Base-by-base conservation (phyloP, 139 green algal species). In the Chlorella sp. region DNA sequence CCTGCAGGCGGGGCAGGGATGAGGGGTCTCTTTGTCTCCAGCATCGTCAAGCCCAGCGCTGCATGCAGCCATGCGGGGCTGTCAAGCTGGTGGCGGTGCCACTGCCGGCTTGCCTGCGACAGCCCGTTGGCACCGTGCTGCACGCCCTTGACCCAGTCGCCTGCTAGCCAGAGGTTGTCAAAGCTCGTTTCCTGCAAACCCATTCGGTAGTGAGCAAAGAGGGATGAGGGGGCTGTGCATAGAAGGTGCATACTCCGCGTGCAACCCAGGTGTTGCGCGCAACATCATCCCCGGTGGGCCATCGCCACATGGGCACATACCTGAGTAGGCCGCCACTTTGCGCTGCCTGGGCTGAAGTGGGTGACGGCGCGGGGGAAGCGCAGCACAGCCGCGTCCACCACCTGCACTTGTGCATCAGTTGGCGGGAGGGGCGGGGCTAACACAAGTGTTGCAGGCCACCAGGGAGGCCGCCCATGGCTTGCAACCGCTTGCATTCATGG, bases 131-230 rank as follows among this genome's bases (percentile, higher is more conserved):
- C 92, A 51, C 94, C 94, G 74, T 97, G 93, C 13, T 87, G 78
- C 38, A 98, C 72, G 11, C 89, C 94, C 87, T 95, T 97, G 39
- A 98, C 93, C 92, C 93, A 98, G 87, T 98, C 96, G 12, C 95
- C 95, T 64, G 94, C 94, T 38, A 95, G 83, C 76, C 95, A 92
- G 3, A 96, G 55, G 83, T 98, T 98, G 62, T 82, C 65, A 32
- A 97, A 92, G 76, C 78, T 88, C 38, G 94, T 98, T 20, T 38
- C 64, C 89, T 98, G 95, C 75, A 69, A 82, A 26, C 21, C 64
- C 64, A 38, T 11, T 3, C 3, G n/a, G 64, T 6, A 26, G 4
- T 20, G 28, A 36, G 28, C 7, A 21, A 11, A 12, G 13, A 12
- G 28, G 64, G n/a, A 26, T 64, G 57, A 25, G 57, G 57, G 44